Base-by-base conservation (phyloP, 805 yeast species). In the Starmerella lactis-condensi region DNA sequence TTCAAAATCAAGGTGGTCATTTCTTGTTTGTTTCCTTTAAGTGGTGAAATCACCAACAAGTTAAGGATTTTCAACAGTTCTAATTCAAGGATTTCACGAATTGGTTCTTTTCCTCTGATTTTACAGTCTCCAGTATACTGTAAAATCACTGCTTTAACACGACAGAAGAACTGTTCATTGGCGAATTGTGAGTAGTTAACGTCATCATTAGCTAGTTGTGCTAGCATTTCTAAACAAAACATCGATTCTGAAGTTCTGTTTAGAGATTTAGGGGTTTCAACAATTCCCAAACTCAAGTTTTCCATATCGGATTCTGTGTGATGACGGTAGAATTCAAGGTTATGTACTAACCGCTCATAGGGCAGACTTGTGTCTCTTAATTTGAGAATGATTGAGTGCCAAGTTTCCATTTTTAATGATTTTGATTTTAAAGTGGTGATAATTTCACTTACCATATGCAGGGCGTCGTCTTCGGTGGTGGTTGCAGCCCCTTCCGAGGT, bases 321-420 rank as follows among this genome's bases (percentile, higher is more conserved):
- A 1, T 46, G 34, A 3, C 61, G 47, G 15, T 34, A 41, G 46
- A 40, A 18, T 33, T 42, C 20, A 43, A 47, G 18, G 54, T 43
- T 21, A 58, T 44, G 29, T 41, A 53, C 17, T 39, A 54, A 42
- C 67, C 91, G 12, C 64, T 50, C 29, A 64, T 75, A 50, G 62
- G 76, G 22, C 58, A 58, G n/a, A n/a, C n/a, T n/a, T n/a, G n/a
- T n/a, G n/a, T n/a, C n/a, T 61, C 75, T 74, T 2, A 81, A 43
- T 1, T 62, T 50, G 4, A 58, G 27, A 7, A 58, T 43, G 2
- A 60, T 45, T 11, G 45, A 45, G 2, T 46, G 30, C 53, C 60
- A 57, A 1, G 51, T 38, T 3, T 39, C 48, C 16, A 32, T 31
- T 39, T 60, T 62, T 22, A 62, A 57, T 5, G 18, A 16, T 4